These are phyloP conservation scores for Vachellia pachyceras DNA, from an alignment of 306 rosid species.

Conservation along the genomic window DNA sequence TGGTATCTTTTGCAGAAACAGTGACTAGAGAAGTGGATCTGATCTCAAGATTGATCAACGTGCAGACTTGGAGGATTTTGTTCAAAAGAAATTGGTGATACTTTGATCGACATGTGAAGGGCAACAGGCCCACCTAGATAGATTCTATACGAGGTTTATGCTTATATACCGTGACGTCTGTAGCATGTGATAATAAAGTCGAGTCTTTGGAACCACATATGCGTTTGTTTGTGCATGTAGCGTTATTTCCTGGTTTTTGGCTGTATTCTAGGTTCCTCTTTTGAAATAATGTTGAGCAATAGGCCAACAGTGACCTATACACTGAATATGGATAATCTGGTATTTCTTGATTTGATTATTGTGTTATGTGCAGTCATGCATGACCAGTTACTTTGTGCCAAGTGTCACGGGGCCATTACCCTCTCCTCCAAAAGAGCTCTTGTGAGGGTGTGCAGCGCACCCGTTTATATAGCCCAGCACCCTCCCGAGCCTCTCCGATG, in stretches of 20 bases:
- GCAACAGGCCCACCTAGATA: slow-evolving; percentile 41
- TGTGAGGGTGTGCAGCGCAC: too few species aligned
- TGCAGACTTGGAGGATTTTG: slow-evolving; percentile 33
- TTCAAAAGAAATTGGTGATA: slow-evolving; percentile 34
- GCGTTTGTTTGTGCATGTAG: slow-evolving; percentile 38
- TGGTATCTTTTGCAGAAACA: slow-evolving; percentile 55
- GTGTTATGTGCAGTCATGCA: slow-evolving; percentile 6
- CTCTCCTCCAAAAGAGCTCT: too few species aligned
- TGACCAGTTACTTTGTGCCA: too few species aligned
- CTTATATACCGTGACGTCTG: slow-evolving; percentile 29
- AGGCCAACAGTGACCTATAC: slow-evolving; percentile 34
- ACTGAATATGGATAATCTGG: slow-evolving; percentile 17
- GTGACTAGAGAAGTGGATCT: slow-evolving; percentile 20
- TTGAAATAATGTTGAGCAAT: slow-evolving; percentile 19
- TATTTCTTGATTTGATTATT: not conserved
- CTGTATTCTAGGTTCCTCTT: slow-evolving; percentile 19
- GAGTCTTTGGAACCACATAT: slow-evolving; percentile 42
- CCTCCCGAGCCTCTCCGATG: too few species aligned
- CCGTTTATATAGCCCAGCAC: too few species aligned
- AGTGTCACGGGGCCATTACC: too few species aligned
- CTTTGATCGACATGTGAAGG: slow-evolving; percentile 42
- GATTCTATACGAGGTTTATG: slow-evolving; percentile 29
- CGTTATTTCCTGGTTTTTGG: not conserved
- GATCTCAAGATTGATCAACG: slow-evolving; percentile 35
- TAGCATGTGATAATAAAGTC: slow-evolving; percentile 38